Evolutionary conservation across 2,329 filamentous ascomycete genomes (phyloP), one percentile per base, ranked within the genome.

Genomic region (Akanthomyces uredinophilus): DNA sequence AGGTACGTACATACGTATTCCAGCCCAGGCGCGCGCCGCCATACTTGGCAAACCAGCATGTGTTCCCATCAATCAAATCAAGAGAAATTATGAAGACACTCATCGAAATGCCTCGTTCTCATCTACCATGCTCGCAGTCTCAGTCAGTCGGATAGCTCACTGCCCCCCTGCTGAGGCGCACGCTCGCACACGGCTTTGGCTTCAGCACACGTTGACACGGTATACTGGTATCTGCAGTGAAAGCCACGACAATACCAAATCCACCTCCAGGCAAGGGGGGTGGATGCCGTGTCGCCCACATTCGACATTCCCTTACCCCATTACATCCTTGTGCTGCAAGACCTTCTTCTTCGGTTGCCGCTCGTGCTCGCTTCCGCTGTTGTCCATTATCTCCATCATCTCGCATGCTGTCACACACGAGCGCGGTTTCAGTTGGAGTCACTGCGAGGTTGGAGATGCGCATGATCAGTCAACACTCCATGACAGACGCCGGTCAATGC

Each of bases 201-300:
- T 18, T 41, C 35, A 27, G 37, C 18, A 5, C 51, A n/a, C 35
- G 10, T 20, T 27, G 29, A 22, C 29, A 32, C 51, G 27, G 13
- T 27, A 18, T 11, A 7, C 1, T 27, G 16, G 16, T 37, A 41
- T 60, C 49, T 60, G 27, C 57, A 37, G 57, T 60, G n/a, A 46
- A 46, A 53, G 58, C 58, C 58, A 61, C 41, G 29, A 54, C 50
- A 46, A 50, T 46, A 32, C 57, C 10, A 60, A 51, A 61, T 54
- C 50, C 58, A 54, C 39, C 49, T 46, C 41, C 20, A 27, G 39
- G 49, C 37, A 60, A 47, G 49, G 47, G 49, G 20, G 37, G 37
- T 27, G 37, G 44, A 29, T 37, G 44, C 44, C 18, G 39, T 52
- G 27, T 41, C 6, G 41, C 43, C 41, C 39, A 57, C 43, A 35